Base-by-base conservation (phyloP, 106 monocot genomes). In the Acanthochlamys bracteata region DNA sequence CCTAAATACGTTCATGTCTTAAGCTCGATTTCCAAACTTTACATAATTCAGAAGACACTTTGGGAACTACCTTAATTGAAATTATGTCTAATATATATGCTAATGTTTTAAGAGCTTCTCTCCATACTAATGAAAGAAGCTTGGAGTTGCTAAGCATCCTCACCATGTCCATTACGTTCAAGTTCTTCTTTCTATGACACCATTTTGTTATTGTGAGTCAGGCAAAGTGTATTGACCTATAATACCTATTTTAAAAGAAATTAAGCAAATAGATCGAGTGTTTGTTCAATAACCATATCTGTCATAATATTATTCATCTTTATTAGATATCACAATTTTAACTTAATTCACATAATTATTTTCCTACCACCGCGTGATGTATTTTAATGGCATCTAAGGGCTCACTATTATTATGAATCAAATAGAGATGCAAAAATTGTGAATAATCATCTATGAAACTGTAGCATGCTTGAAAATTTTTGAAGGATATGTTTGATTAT, bases 401-500 rank as follows among this genome's bases (percentile, higher is more conserved):
- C 0, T 66, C 9, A 25, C 51, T n/a, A 14, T 66, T 66, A 26
- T 66, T 27, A 66, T 66, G 9, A 13, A 66, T 10, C n/a, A 66
- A 9, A 53, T 66, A 66, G 16, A 66, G 0, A 53, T 66, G 53
- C 24, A 20, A 0, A 53, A 51, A 66, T 16, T 11, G 22, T 64
- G 64, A 64, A 15, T 42, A 46, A 0, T 64, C 64, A 52, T 66
- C 65, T 25, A 52, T 66, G 53, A 66, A 66, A 19, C 53, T 25
- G 53, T 53, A 39, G 53, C 52, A 54, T 66, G 39, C n/a, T 54
- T 53, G 33, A 33, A 33, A 3, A 33, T 33, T 33, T 33, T 33
- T 33, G n/a, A 33, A 33, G 33, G 33, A 1, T 33, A 33, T 33
- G 6, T 33, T 6, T 33, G 33, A 33, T 33, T 3, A 3, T 33